Evolutionary conservation across 306 rosid species (phyloP).

Genomic region (Comarum palustre): DNA sequence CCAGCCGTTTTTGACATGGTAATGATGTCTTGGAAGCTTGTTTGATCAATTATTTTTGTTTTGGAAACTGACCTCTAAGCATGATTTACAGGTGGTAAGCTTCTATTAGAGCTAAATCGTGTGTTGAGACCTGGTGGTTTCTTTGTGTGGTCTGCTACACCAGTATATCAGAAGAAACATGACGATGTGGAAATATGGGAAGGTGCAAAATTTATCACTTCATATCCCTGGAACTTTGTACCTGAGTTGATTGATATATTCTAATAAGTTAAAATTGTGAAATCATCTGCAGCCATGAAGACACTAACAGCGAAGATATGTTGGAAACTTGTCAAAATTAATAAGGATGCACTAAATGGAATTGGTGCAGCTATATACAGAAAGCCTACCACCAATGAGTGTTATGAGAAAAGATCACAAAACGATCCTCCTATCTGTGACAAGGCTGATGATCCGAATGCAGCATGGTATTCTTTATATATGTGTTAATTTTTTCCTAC

Average conservation of each 20-base stretch:
- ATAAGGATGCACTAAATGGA: conserved; percentile 72
- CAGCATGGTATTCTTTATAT: conserved; percentile 68
- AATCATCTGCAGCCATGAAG: conserved; percentile 67
- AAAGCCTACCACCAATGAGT: conserved; percentile 81
- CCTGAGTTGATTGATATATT: conserved; percentile 23
- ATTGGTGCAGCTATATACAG: conserved; percentile 76
- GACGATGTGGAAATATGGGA: conserved; percentile 92
- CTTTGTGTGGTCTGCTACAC: conserved; percentile 99
- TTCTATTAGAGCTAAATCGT: conserved; percentile 93
- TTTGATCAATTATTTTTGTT: conserved; percentile 13
- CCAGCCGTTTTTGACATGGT: conserved; percentile 11
- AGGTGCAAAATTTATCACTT: conserved; percentile 34
- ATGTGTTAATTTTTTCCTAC: too few relatives aligned
- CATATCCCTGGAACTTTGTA: neutral
- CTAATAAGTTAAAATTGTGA: conserved; percentile 29
- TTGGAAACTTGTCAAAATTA: conserved; percentile 78
- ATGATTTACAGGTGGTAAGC: conserved; percentile 83
- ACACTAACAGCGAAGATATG: conserved; percentile 69
- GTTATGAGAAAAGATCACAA: conserved; percentile 70
- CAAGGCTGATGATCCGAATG: conserved; percentile 73
- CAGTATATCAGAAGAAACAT: conserved; percentile 75
- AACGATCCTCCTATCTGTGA: conserved; percentile 73
- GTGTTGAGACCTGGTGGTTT: conserved; percentile 95
- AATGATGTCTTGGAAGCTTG: neutral
- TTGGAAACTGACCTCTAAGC: conserved; percentile 27